phyloP scores from a whole-genome alignment of 1,139 yeast species.

The Debaryomyces sp. region DNA sequence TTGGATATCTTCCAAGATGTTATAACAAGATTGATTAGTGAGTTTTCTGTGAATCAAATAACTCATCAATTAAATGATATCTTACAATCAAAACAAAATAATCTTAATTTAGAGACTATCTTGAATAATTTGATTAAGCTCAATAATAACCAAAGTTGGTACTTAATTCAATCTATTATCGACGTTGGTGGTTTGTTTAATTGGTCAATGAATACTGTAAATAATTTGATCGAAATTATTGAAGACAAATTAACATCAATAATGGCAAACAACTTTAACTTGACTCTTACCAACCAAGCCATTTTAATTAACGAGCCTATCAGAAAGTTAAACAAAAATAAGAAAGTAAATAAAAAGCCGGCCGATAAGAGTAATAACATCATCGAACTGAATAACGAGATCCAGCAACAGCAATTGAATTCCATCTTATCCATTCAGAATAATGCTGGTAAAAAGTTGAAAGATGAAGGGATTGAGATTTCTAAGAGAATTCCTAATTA shows the following conservation, averaged over 20 bases:
- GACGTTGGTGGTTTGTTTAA: constrained; percentile 76
- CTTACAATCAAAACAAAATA: constrained; percentile 20
- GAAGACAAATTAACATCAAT: constrained; percentile 52
- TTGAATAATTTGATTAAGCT: constrained; percentile 31
- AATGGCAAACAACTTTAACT: constrained; percentile 52
- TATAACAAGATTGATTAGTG: constrained; percentile 65
- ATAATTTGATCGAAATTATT: constrained; percentile 46
- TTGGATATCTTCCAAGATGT: constrained; percentile 71
- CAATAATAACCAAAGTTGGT: constrained; percentile 52
- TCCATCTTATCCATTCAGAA: constrained; percentile 42
- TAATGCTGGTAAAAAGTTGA: constrained; percentile 30
- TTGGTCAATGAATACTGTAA: constrained; percentile 55
- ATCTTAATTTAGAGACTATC: constrained; percentile 45
- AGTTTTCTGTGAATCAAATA: constrained; percentile 53
- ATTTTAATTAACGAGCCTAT: constrained; percentile 29
- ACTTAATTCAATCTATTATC: constrained; percentile 60
- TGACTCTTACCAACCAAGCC: constrained; percentile 59
- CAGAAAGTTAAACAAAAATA: constrained; percentile 23
- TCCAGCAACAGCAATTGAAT: constrained; percentile 36
- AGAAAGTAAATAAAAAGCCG: constrained; percentile 9
- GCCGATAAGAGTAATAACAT: constrained; percentile 15
- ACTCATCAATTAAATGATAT: constrained; percentile 35
- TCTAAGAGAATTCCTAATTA: constrained; percentile 51
- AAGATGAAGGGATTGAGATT: constrained; percentile 32
- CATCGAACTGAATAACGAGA: constrained; percentile 20